These are phyloP conservation scores for Hydnomerulius pinastri DNA, from an alignment of 768 basidiomycete species.

Conservation along the genomic window DNA sequence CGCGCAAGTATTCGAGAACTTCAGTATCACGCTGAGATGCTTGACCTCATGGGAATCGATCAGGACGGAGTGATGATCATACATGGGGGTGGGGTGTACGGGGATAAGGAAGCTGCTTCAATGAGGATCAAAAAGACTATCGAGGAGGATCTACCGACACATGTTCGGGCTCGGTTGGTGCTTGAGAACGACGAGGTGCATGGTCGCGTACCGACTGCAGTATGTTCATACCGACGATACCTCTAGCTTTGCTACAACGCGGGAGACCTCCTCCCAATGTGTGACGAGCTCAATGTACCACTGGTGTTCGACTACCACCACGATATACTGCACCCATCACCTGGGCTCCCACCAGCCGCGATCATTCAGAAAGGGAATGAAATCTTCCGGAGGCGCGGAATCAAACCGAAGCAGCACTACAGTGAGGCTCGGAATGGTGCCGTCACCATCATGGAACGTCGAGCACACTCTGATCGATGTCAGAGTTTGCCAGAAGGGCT, in stretches of 20 bases:
- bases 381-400: conserved; percentile 75
- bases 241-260: conserved; percentile 78
- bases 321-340: conserved; percentile 65
- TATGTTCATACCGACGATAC: not conserved
- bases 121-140: conserved; percentile 75
- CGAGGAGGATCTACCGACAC: conserved; percentile 52
- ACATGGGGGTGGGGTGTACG: conserved; percentile 84
- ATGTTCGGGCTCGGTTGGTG: conserved; percentile 73
- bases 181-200: conserved; percentile 96
- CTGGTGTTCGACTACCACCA: conserved; percentile 84
- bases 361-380: conserved; percentile 77
- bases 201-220: conserved; percentile 9
- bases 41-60: conserved; percentile 81
- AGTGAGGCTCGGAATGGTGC: conserved; percentile 90
- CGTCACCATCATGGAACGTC: conserved; percentile 76
- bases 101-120: conserved; percentile 73
- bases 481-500: conserved; percentile 61
- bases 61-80: conserved; percentile 88
- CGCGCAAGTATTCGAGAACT: conserved; percentile 78
- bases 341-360: conserved; percentile 52
- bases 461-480: conserved; percentile 88
- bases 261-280: conserved; percentile 84
- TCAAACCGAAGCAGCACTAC: conserved; percentile 89
- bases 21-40: conserved; percentile 84
- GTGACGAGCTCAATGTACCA: conserved; percentile 79